Evolutionary conservation across 306 rosid species (phyloP).

Genomic region (Cicer judaicum): DNA sequence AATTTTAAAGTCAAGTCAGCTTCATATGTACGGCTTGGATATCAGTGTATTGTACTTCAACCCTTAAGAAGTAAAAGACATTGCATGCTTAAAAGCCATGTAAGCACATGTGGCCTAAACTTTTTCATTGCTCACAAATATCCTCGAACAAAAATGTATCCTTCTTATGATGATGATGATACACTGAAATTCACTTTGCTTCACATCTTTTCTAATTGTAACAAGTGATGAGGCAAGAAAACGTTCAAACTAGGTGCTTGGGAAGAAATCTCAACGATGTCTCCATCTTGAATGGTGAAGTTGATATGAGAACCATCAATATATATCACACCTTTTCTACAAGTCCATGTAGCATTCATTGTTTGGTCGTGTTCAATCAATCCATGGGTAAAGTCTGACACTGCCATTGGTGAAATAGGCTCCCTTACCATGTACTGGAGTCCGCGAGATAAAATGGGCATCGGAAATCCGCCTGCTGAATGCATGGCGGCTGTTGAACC

Average conservation of each 20-base stretch:
- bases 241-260: conserved; percentile 75
- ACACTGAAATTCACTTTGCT: conserved; percentile 38
- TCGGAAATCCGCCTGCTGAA: conserved; percentile 82
- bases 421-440: conserved; percentile 97
- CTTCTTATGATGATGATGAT: not conserved
- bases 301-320: conserved; percentile 78
- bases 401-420: conserved; percentile 61
- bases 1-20: conserved; percentile 28
- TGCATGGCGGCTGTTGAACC: conserved; percentile 98
- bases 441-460: conserved; percentile 72
- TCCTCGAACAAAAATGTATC: conserved; percentile 30
- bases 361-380: conserved; percentile 54
- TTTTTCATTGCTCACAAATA: conserved; percentile 14
- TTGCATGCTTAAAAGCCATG: conserved; percentile 27
- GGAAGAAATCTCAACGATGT: conserved; percentile 70
- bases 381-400: conserved; percentile 66
- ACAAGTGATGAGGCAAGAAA: conserved; percentile 63
- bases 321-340: conserved; percentile 65
- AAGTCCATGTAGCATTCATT: conserved; percentile 62
- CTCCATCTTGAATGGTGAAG: conserved; percentile 60
- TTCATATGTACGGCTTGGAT: conserved; percentile 4
- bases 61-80: conserved; percentile 17
- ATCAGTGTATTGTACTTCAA: not conserved
- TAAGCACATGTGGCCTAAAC: conserved; percentile 27
- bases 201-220: conserved; percentile 29